Evolutionary conservation across 2,329 filamentous ascomycete species (phyloP), one percentile per base, ranked within the genome.

Genomic region (Scleromitrula shiraiana): DNA sequence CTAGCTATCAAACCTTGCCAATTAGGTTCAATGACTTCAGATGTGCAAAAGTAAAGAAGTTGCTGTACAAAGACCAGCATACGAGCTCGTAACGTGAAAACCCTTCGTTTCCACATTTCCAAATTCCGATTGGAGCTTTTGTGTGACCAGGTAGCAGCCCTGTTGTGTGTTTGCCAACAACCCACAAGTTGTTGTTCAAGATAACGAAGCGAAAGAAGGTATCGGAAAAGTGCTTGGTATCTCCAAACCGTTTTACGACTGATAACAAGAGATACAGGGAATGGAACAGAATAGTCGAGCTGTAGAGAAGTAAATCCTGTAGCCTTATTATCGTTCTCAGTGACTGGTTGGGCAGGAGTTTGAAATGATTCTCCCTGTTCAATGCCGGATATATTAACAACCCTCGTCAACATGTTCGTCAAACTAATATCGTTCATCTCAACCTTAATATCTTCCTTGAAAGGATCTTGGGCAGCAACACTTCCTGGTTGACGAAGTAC

Each of bases 61-160:
- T 98, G 93, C 67, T 98, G 93, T 2, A 97, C 88, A 62, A 97
- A 98, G 7, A 95, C 88, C 7, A 97, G 74, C 93, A 98, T 98
- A 40, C 93, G 80, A 2, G 90, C 88, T 27, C 93, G 80, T 49
- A 98, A 69, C 2, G 88, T 96, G 83, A 88, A 97, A 0, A 91
- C 88, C 24, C 88, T 78, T 33, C 90, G 80, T 66, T 98, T 98
- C 89, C 90, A 97, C 47, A 85, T 77, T 67, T 96, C 91, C 10
- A 97, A 76, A 24, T 78, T 77, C 38, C 76, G 76, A 56, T 83
- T 80, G 4, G 81, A 79, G 19, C 85, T 88, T 58, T 80, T 84
- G 66, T 94, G 86, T 44, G 82, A 82, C 93, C 93, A 98, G 47
- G 81, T 82, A 27, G 80, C 70, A 37, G 82, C 79, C 53, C 90